Evolutionary conservation across 2,329 filamentous ascomycete genomes (phyloP), one percentile per base, ranked within the genome.

Genomic region (Nigrospora oryzae): DNA sequence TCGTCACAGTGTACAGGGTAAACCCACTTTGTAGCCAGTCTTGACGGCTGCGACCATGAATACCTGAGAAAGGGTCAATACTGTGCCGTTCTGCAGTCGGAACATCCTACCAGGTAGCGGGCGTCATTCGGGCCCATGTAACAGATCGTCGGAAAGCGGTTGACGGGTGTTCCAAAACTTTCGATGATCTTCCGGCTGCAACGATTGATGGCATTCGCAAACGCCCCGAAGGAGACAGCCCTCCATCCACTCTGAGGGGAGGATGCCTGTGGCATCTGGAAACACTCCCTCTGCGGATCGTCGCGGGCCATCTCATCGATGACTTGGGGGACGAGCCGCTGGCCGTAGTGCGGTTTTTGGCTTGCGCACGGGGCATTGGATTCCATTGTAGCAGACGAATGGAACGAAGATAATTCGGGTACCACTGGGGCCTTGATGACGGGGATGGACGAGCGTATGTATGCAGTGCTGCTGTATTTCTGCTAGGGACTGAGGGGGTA

Each of bases 81-180:
- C 17, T 30, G 19, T 23, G 19, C 19, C 19, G 19, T 23, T 23
- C 19, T 23, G 19, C 19, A 23, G 19, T 23, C 19, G 19, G 12
- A 28, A 28, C 2, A n/a, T n/a, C 37, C 11, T 23, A 44, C 38
- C 4, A 45, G 38, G 38, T 62, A 62, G 8, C 59, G 57, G 10
- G 49, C 52, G 42, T 62, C 59, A 19, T 60, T 62, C 13, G 66
- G 67, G 0, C 69, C 71, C 42, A 73, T 63, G 51, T 71, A 75
- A 3, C 67, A 66, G 28, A 74, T 58, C 0, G 67, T 70, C 1
- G 63, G 65, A 41, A 62, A 62, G n/a, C 48, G 45, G 11, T 49
- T 49, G 3, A 43, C 38, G 2, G 50, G 40, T 4, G 60, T 53
- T 10, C 64, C 62, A 13, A 56, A 55, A 4, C 45, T 56, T 6